Evolutionary conservation across 2,329 filamentous ascomycete species (phyloP).

Genomic region (Penicillium sp.): DNA sequence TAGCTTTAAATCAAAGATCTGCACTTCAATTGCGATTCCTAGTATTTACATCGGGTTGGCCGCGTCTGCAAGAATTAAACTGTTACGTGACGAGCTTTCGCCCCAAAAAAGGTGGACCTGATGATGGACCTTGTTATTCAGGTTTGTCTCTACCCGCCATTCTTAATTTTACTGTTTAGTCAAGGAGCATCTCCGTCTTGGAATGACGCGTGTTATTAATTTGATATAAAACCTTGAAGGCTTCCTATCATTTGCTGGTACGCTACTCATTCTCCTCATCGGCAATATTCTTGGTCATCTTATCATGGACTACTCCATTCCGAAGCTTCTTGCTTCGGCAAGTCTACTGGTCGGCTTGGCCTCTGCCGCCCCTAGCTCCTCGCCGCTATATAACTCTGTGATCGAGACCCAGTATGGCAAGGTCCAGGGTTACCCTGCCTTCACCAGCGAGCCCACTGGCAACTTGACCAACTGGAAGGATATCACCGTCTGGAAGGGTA

Average conservation of each 20-base stretch:
- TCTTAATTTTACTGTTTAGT: background rate
- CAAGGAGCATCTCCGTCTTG: background rate
- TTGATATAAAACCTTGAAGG: background rate
- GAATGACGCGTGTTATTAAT: background rate
- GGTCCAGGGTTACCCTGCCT: background rate
- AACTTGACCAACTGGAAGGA: conserved; percentile 3
- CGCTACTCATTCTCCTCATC: background rate
- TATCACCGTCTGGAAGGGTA: conserved; percentile 1
- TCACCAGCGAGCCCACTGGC: background rate
- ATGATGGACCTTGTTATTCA: background rate
- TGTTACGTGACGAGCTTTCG: background rate
- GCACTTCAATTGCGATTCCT: background rate
- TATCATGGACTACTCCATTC: background rate
- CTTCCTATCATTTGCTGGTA: background rate
- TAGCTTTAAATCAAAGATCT: background rate
- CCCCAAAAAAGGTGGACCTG: background rate
- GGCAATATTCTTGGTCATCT: background rate
- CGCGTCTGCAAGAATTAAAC: background rate
- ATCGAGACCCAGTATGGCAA: background rate
- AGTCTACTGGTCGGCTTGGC: background rate
- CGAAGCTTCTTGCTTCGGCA: background rate
- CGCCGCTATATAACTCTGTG: background rate
- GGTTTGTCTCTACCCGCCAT: background rate
- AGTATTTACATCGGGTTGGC: background rate
- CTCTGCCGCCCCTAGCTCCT: background rate